phyloP scores from a whole-genome alignment of 2,329 filamentous ascomycete genomes.

The Penicillium sp. region DNA sequence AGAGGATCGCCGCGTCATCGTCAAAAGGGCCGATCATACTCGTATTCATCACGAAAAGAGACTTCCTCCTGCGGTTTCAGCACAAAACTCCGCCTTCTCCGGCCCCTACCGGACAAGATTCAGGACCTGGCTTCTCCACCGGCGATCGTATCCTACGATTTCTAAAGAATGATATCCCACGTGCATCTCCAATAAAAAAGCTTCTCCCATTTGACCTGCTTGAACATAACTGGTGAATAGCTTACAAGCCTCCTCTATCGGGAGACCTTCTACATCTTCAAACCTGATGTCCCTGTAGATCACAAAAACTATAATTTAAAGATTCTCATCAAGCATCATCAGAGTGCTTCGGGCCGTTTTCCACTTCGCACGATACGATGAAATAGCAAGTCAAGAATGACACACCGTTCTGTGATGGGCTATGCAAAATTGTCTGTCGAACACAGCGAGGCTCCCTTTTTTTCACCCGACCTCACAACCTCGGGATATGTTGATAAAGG shows the following conservation, averaged over 20 bases:
- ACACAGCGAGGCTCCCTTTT: constrained; percentile 13
- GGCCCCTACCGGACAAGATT: neutral
- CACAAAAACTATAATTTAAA: constrained; percentile 21
- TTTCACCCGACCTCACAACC: constrained; percentile 6
- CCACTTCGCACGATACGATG: constrained; percentile 10
- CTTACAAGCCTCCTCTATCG: constrained; percentile 19
- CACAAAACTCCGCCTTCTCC: neutral
- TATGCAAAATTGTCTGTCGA: constrained; percentile 14
- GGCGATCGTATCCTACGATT: neutral
- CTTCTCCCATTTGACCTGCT: neutral
- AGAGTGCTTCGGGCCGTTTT: constrained; percentile 20
- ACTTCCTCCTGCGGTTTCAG: neutral
- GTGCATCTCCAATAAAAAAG: neutral
- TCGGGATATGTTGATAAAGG: constrained; percentile 19
- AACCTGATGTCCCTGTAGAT: constrained; percentile 16
- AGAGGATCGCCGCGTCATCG: constrained; percentile 12
- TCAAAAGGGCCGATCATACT: constrained; percentile 19
- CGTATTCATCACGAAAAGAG: constrained; percentile 3
- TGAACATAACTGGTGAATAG: constrained; percentile 5
- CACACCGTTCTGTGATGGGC: constrained; percentile 9
- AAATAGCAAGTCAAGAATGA: constrained; percentile 14
- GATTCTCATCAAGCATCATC: constrained; percentile 18
- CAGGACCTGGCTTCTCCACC: neutral
- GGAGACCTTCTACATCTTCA: constrained; percentile 18
- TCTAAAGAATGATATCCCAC: neutral